Conservation (phyloP, 163 green algal genomes). For the Coccomyxa subellipsoidea region DNA sequence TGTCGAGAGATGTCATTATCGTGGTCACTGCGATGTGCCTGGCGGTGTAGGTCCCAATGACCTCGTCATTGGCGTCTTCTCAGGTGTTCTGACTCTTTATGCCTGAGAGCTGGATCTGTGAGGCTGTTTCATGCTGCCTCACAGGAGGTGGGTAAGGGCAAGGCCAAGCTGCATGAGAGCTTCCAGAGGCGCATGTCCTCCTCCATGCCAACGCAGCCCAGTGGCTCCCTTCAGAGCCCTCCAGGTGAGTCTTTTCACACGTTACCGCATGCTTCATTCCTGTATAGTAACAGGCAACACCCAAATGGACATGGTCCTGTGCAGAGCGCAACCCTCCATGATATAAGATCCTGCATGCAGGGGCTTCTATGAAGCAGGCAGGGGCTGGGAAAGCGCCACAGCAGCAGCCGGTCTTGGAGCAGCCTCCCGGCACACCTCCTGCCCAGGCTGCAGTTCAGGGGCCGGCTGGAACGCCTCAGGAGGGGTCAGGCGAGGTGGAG, state of each 20-base stretch:
- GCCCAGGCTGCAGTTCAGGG: neutral
- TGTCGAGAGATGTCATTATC: no score
- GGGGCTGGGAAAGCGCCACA: neutral
- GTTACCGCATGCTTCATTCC: no score
- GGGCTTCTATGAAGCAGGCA: neutral
- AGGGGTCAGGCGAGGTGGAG: slow-evolving; percentile 16
- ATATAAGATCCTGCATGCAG: neutral
- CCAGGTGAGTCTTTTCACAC: neutral
- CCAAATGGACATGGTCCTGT: no score
- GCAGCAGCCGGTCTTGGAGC: neutral
- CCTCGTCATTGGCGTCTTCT: no score
- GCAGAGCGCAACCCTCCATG: no score
- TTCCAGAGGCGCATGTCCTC: neutral
- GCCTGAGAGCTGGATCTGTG: neutral
- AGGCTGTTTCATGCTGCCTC: neutral
- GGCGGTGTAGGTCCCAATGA: no score
- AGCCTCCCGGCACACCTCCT: neutral
- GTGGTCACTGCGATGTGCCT: no score
- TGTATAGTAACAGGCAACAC: neutral
- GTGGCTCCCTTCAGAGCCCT: neutral
- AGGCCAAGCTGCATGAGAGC: neutral
- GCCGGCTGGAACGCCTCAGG: neutral
- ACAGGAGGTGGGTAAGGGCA: neutral
- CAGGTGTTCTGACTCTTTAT: neutral
- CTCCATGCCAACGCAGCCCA: neutral